Percentiles rank a stretch among this genome's conserved stretches.
Conservation (phyloP, 148 eudicot species). For the Selenicereus undatus region DNA sequence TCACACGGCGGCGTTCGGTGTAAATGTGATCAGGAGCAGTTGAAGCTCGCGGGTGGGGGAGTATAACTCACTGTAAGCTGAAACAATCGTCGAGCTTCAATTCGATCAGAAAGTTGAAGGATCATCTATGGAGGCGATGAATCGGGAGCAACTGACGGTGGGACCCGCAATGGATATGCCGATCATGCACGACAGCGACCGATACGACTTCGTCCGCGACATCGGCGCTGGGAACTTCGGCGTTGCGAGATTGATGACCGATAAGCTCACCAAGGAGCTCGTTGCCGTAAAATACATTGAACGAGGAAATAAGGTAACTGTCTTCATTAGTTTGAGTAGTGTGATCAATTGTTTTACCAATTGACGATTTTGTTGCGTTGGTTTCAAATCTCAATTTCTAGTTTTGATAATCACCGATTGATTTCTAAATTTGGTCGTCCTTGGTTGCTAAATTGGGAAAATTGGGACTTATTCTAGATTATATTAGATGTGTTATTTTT, state of each 20-base stretch:
- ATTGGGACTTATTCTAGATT: too few species aligned
- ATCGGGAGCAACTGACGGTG: slow-evolving; percentile 23
- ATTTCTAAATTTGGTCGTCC: slow-evolving; percentile 1
- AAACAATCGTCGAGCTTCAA: neutral
- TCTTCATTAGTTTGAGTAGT: neutral
- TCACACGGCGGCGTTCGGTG: neutral
- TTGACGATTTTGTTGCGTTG: neutral
- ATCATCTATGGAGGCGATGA: slow-evolving; percentile 19
- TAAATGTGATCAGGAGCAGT: slow-evolving; percentile 16
- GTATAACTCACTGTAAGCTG: neutral
- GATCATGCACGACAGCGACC: slow-evolving; percentile 64
- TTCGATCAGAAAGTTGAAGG: neutral
- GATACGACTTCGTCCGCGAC: slow-evolving; percentile 64
- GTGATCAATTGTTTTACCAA: neutral
- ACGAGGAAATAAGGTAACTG: slow-evolving; percentile 66
- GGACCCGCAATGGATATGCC: slow-evolving; percentile 65
- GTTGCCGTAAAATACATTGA: slow-evolving; percentile 85
- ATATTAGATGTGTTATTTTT: neutral
- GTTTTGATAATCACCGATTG: neutral
- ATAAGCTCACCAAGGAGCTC: slow-evolving; percentile 53
- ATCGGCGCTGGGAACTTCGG: slow-evolving; percentile 85
- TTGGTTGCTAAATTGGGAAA: slow-evolving; percentile 16
- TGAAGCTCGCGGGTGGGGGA: neutral
- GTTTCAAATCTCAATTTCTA: neutral
- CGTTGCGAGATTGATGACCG: slow-evolving; percentile 71